phyloP scores from a whole-genome alignment of 495 filamentous ascomycete genomes.

The Aspergillus homomorphus region DNA sequence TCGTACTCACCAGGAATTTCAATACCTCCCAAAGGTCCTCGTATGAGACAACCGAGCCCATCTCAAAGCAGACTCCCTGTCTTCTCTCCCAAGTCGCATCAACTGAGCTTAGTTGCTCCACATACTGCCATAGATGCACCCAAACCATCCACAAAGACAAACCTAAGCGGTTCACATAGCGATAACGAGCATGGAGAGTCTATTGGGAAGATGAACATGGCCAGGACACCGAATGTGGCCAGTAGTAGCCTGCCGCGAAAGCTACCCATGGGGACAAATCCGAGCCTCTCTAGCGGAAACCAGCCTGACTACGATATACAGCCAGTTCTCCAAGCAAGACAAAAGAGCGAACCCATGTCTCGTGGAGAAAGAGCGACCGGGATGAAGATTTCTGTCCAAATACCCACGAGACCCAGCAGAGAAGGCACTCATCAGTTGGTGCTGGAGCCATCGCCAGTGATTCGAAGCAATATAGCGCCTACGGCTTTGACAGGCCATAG shows the following conservation, averaged over 20 bases:
- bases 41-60: constrained; percentile 62
- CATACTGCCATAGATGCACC: constrained; percentile 47
- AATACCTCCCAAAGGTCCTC: constrained; percentile 55
- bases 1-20: constrained; percentile 88
- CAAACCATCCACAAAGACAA: constrained; percentile 18
- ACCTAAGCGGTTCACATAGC: constrained; percentile 12
- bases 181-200: constrained; percentile 16
- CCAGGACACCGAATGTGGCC: constrained; percentile 39
- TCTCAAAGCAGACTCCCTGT: constrained; percentile 66
- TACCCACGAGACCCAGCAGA: constrained; percentile 71
- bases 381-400: constrained; percentile 6
- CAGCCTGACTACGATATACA: constrained; percentile 13
- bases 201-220: constrained; percentile 10
- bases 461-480: constrained; percentile 71
- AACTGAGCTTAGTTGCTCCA: constrained; percentile 57
- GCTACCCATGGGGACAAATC: constrained; percentile 52
- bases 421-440: constrained; percentile 71
- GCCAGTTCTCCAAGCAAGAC: background rate
- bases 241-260: constrained; percentile 62
- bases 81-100: constrained; percentile 39
- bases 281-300: constrained; percentile 23
- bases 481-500: constrained; percentile 41
- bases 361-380: background rate
- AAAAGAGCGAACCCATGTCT: background rate
- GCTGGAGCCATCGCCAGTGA: constrained; percentile 60